Percentiles rank a stretch among this genome's conserved stretches.
Conservation (phyloP, 2,329 filamentous ascomycete genomes). For the Akanthomyces lecanii region DNA sequence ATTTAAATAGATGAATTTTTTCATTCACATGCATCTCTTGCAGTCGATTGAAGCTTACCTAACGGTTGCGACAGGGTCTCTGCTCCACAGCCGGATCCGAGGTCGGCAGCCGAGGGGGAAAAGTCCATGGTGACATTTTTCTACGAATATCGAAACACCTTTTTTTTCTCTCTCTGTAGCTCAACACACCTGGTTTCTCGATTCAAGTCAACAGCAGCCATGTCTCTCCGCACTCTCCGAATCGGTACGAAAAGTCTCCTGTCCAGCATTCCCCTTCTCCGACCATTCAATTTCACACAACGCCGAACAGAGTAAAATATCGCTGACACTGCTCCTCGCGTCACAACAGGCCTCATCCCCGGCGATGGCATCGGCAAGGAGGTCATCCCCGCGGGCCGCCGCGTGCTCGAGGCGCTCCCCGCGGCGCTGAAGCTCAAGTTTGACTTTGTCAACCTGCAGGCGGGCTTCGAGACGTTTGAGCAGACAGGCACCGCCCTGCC, state of each 20-base stretch:
- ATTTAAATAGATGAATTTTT: background rate
- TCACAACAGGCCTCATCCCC: constrained; percentile 75
- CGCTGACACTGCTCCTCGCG: background rate
- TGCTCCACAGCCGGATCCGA: constrained; percentile 14
- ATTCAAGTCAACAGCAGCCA: constrained; percentile 22
- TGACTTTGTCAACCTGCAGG: constrained; percentile 87
- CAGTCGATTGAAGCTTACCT: background rate
- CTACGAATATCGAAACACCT: too few species aligned
- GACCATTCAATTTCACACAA: too few species aligned
- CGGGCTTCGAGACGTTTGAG: constrained; percentile 92
- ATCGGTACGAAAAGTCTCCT: constrained; percentile 31
- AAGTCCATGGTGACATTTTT: background rate
- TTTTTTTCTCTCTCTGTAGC: background rate
- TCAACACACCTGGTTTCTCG: background rate
- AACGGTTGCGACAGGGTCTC: background rate
- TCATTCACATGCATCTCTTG: background rate
- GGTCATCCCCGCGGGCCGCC: constrained; percentile 91
- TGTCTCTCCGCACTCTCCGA: constrained; percentile 40
- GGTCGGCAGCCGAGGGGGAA: constrained; percentile 14
- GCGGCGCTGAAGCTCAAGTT: constrained; percentile 89
- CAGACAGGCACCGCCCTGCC: constrained; percentile 83
- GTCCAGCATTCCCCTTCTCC: too few species aligned
- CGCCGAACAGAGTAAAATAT: too few species aligned
- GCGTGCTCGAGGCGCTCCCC: constrained; percentile 87
- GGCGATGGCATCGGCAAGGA: constrained; percentile 98